phyloP scores from a whole-genome alignment of 768 basidiomycete species.

The Pleurotus ostreatus region DNA sequence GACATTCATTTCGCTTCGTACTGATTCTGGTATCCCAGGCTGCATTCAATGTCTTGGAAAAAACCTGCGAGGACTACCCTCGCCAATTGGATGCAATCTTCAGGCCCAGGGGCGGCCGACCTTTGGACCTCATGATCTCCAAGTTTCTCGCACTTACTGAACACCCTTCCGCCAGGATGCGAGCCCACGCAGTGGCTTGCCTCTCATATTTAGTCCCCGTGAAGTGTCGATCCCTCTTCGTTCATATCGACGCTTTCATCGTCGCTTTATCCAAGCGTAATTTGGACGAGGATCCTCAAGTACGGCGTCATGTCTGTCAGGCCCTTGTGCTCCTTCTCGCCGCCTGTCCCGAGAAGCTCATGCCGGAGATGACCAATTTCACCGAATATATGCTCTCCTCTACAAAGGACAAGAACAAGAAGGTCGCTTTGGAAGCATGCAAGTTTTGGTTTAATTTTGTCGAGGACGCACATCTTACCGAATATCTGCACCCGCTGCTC shows the following conservation, averaged over 20 bases:
- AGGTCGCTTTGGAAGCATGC: conserved; percentile 94
- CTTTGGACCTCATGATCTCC: conserved; percentile 94
- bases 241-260: conserved; percentile 94
- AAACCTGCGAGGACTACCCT: conserved; percentile 96
- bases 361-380: conserved; percentile 93
- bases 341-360: conserved; percentile 90
- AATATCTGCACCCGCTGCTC: conserved; percentile 81
- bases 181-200: conserved; percentile 89
- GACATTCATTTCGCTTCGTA: conserved; percentile 10
- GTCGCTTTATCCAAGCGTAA: conserved; percentile 92
- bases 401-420: conserved; percentile 96
- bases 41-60: conserved; percentile 90
- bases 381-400: conserved; percentile 99
- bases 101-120: conserved; percentile 85
- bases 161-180: conserved; percentile 84
- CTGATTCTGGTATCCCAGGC: conserved; percentile 42
- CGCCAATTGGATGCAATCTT: conserved; percentile 77
- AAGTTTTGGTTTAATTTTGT: conserved; percentile 99
- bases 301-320: conserved; percentile 94
- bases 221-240: conserved; percentile 79
- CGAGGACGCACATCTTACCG: conserved; percentile 85
- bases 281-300: conserved; percentile 86
- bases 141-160: conserved; percentile 89
- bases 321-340: conserved; percentile 91
- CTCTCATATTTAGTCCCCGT: conserved; percentile 91